Base-by-base conservation (phyloP, 306 rosid species). In the Rosa multiflora region DNA sequence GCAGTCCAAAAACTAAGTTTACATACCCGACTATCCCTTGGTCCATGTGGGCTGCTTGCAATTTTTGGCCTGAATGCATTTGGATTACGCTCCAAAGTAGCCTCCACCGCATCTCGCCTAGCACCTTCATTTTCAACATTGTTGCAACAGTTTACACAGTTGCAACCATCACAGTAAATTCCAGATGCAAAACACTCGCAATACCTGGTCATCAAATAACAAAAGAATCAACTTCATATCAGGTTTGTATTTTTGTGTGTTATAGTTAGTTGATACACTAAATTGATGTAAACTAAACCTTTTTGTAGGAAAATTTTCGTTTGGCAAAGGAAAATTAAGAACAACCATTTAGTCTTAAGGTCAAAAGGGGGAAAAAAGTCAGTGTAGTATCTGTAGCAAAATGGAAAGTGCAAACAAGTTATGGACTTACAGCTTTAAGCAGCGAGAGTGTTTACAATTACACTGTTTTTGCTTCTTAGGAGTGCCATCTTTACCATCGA, bases 141-240 rank as follows among this genome's bases (percentile, higher is more conserved):
- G 85, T 96, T 96, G 82, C 81, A 91, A 88, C 99, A 96, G 88
- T 96, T 96, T 72, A 89, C 90, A 78, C 99, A 96, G 87, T 96
- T 96, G 97, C 99, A 96, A 68, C 99, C 99, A 14, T 96, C 99
- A 64, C 99, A 96, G 82, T 93, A 91, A 87, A 96, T 93, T 85
- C 99, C 98, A 64, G 99, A 96, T 74, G 99, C 99, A 85, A 96
- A 96, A 86, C 99, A 96, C 87, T 96, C 99, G 68, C 99, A 96
- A 72, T 96, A 96, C 91, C 99, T 96, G 93, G 83, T 80, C 85
- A 84, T 76, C 70, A 88, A n/a, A 87, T 76, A 58, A 73, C 42
- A 67, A 76, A 73, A 70, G 74, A 81, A 75, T 37, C 20, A 91
- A 81, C 73, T 73, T 73, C 63, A 59, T 44, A 51, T 62, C 11